Conservation (phyloP, 352 stramenopile species). For the Pythium pyrilobum region DNA sequence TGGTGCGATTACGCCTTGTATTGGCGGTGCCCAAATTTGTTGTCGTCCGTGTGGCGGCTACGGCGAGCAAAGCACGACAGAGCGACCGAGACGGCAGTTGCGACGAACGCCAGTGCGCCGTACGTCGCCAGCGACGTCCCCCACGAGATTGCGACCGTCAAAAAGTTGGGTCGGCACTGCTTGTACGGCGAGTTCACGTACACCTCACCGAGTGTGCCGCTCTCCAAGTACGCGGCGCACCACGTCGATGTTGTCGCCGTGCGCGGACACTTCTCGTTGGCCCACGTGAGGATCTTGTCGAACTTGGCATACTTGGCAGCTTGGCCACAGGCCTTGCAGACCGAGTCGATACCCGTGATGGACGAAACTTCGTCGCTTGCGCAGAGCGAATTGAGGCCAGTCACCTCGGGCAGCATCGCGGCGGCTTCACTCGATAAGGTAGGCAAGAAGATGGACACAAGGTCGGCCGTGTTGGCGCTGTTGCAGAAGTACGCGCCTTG, state of each 20-base stretch:
- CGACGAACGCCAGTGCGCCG: constrained; percentile 44
- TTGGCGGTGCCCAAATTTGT: too few relatives aligned
- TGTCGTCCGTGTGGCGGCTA: constrained; percentile 14
- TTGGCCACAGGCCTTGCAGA: constrained; percentile 54
- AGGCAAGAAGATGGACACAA: constrained; percentile 60
- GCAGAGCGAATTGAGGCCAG: constrained; percentile 59
- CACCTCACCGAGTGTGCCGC: constrained; percentile 31
- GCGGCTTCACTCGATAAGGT: constrained; percentile 28
- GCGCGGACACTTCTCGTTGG: constrained; percentile 53
- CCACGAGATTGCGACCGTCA: constrained; percentile 64
- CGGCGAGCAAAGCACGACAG: constrained; percentile 64
- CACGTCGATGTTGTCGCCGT: constrained; percentile 42
- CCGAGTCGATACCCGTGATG: constrained; percentile 30
- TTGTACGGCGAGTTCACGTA: constrained; percentile 70
- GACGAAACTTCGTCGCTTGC: constrained; percentile 17
- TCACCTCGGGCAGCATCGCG: constrained; percentile 49
- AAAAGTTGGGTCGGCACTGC: constrained; percentile 61
- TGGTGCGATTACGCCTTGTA: too few relatives aligned
- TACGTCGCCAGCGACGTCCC: constrained; percentile 42
- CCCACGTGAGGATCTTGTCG: constrained; percentile 64
- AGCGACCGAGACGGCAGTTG: constrained; percentile 40
- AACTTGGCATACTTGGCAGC: constrained; percentile 55
- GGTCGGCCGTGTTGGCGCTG: constrained; percentile 51
- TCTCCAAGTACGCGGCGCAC: constrained; percentile 56
- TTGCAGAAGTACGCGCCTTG: constrained; percentile 84